Evolutionary conservation across 163 green algal species (phyloP), one percentile per base, ranked within the genome.

Genomic region (Coccomyxa subellipsoidea): DNA sequence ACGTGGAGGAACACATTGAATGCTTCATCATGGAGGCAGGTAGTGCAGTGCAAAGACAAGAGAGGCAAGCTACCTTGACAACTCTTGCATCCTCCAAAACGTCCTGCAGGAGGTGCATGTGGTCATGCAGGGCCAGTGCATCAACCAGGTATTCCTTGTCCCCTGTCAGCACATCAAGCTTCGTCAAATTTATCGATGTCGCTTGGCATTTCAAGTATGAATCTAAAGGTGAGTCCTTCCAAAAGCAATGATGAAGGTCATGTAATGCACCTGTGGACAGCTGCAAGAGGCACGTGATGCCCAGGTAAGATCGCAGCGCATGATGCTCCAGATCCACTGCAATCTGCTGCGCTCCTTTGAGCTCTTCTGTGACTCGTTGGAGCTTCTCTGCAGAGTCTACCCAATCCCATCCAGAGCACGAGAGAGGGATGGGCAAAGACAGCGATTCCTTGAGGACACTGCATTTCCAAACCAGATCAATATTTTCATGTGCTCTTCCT

Each of bases 131-230:
- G 9, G 88, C 88, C 18, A 99, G 79, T 0, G 88, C 85, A 82
- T 99, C 96, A 0, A 99, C 85, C 4, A 99, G 77, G 38, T 91
- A 94, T 87, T 99, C 95, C 18, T 87, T 80, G 0, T 39, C 38
- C n/a, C 66, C 66, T 73, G 66, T 23, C 27, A 34, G 21, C 66
- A 73, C 21, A 73, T n/a, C n/a, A n/a, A n/a, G n/a, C n/a, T n/a
- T n/a, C n/a, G n/a, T n/a, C n/a, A n/a, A n/a, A n/a, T n/a, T n/a
- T n/a, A n/a, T n/a, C n/a, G n/a, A n/a, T n/a, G n/a, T n/a, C n/a
- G n/a, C n/a, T n/a, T n/a, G n/a, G n/a, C n/a, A n/a, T n/a, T n/a
- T n/a, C n/a, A n/a, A n/a, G n/a, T n/a, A n/a, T n/a, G n/a, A n/a
- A n/a, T n/a, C n/a, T n/a, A n/a, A n/a, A n/a, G n/a, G n/a, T n/a